Evolutionary conservation across 306 rosid genomes (phyloP).

Genomic region (Betula pendula): DNA sequence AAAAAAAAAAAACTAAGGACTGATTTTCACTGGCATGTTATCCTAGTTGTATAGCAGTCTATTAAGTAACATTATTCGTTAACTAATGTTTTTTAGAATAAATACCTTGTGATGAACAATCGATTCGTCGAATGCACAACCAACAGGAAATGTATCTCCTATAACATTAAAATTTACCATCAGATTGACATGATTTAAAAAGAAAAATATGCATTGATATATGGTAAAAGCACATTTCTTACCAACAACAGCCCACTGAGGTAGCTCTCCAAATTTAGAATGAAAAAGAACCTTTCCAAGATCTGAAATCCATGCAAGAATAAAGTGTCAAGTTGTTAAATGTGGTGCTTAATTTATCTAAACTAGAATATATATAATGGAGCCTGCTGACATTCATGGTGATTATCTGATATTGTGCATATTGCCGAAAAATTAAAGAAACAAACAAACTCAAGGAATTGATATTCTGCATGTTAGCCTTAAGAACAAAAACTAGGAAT

Average conservation of each 20-base stretch:
- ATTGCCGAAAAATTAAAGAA: not conserved
- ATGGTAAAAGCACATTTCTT: slow-evolving; percentile 7
- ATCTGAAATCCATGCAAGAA: slow-evolving; percentile 32
- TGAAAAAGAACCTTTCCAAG: slow-evolving; percentile 47
- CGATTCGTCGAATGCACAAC: slow-evolving; percentile 44
- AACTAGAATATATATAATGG: no score
- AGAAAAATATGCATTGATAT: not conserved
- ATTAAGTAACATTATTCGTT: no score
- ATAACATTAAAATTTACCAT: not conserved
- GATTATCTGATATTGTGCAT: no score
- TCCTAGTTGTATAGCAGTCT: no score
- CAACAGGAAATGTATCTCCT: slow-evolving; percentile 51
- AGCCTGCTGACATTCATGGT: no score
- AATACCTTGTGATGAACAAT: slow-evolving; percentile 41
- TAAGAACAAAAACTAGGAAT: not conserved
- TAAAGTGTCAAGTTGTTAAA: not conserved
- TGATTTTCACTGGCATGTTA: no score
- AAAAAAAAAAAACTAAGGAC: no score
- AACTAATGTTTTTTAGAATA: not conserved
- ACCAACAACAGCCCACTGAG: slow-evolving; percentile 60
- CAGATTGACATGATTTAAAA: not conserved
- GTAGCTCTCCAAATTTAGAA: slow-evolving; percentile 42
- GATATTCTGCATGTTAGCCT: not conserved
- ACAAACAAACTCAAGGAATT: not conserved
- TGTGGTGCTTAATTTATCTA: no score